Evolutionary conservation across 1,284 basidiomycete genomes (phyloP), one percentile per base, ranked within the genome.

Genomic region (Blastosporella zonata): DNA sequence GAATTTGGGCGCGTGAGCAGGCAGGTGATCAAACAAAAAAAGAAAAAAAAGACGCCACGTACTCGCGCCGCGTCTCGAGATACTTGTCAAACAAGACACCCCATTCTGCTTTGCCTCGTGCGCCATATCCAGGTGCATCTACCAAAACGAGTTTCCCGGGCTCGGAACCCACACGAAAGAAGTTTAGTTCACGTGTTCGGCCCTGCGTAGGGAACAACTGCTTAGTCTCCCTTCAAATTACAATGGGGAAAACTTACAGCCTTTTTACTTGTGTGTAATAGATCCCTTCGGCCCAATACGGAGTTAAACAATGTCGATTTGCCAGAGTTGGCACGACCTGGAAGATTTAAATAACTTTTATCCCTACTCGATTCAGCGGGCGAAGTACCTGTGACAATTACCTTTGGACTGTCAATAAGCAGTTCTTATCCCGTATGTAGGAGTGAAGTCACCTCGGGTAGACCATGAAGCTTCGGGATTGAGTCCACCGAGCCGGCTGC

Each of bases 71-170:
- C 23, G 66, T 76, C 41, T 72, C 60, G 13, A 87, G 55, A 59
- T 89, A 90, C 38, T 78, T 65, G 46, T 84, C 71, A 62, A 89
- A 87, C 2, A 87, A 56, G 28, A 68, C 58, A 1, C 87, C 87
- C 87, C 87, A 90, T 65, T 87, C 83, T 21, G 74, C 72, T 38
- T 84, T 74, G 8, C 87, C 87, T 46, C 85, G 73, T n/a, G 72
- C 64, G 39, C 87, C 87, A 59, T 90, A 90, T 6, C 87, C 87
- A 3, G 87, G 87, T 7, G 87, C 76, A 56, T 90, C 87, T 5
- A 90, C 87, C 2, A 90, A 67, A 17, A 88, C 61, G 21, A 87
- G 70, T 28, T 78, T 72, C 27, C 79, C 79, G 9, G 77, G 77
- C 12, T 69, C 65, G 5, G 68, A 56, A 2, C 83, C 84, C 17